Evolutionary conservation across 371 early-diverging fungal species (phyloP), one percentile per base, ranked within the genome.

Genomic region (Umbelopsis sp.): DNA sequence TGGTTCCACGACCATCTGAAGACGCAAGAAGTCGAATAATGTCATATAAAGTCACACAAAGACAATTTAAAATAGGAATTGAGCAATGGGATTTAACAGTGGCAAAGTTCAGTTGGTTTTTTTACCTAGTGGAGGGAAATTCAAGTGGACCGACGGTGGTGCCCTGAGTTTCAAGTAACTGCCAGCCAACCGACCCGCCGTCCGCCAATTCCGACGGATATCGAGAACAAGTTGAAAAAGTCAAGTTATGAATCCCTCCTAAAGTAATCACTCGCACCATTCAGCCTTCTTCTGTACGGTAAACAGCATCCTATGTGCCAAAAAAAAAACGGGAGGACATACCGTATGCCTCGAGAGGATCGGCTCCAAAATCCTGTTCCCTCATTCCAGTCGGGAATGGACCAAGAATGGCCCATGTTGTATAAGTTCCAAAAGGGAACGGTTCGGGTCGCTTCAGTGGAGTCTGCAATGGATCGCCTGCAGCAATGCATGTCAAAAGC

Each of bases 371-470:
- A 53, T 85, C 84, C 63, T 85, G 85, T 46, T 90, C 90, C 12
- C 90, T 80, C 72, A 87, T 85, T 5, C 90, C 90, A 14, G 85
- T 80, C 10, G 91, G 86, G 68, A 89, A 91, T 0, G 90, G 90
- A 11, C 91, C 91, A 2, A 91, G 78, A 4, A 83, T 76, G 78
- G 83, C 70, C 79, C 79, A 77, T 18, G 62, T 69, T 22, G n/a
- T 44, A 41, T 62, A 62, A 5, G 18, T 7, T 41, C 41, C 7
- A 22, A 22, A 22, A 18, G 57, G 35, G 5, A 35, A 6, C 29
- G 1, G 4, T 1, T 35, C 57, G 7, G 29, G 35, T 57, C 29
- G 18, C 1, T 57, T 24, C 35, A 57, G 9, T 35, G 57, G 35
- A 5, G 8, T 57, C 57, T 57, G 57, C 57, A 57, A 18, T 16